These are phyloP conservation scores for Ampelocalamus luodianensis DNA, from an alignment of 176 grass and related monocot species.

Conservation along the genomic window DNA sequence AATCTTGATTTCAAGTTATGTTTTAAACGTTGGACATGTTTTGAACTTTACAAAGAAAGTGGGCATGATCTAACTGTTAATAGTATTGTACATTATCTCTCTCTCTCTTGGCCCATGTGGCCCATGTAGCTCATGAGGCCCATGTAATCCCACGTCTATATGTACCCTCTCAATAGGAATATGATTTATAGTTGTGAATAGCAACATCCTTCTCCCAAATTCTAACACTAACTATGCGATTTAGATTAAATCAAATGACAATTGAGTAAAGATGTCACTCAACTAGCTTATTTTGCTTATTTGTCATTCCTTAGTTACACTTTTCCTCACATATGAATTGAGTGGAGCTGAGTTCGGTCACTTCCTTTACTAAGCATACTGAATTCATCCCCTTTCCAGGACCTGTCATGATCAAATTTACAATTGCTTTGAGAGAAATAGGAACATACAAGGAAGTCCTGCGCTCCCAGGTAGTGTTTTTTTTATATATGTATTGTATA, in stretches of 20 bases:
- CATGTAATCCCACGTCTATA: too few relatives aligned
- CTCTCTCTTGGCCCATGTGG: too few relatives aligned
- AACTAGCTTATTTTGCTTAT: constrained; percentile 8
- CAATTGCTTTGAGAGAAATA: constrained; percentile 95
- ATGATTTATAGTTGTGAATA: too few relatives aligned
- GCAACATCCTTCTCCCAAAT: too few relatives aligned
- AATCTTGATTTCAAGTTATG: constrained; percentile 3
- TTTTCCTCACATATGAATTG: constrained; percentile 6
- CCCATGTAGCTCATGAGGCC: too few relatives aligned
- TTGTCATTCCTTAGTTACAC: constrained; percentile 10
- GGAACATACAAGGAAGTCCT: constrained; percentile 98
- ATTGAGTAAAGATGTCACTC: neutral
- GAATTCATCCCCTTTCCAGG: constrained; percentile 60
- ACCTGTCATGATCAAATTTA: constrained; percentile 96
- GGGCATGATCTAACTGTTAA: neutral
- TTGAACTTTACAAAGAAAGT: constrained; percentile 24
- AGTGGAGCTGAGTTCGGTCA: neutral
- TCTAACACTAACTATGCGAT: neutral
- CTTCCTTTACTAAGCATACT: constrained; percentile 39
- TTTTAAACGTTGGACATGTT: constrained; percentile 10
- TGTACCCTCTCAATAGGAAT: too few relatives aligned
- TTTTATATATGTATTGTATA: constrained; percentile 10
- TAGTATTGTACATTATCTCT: too few relatives aligned
- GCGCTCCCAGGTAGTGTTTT: constrained; percentile 78
- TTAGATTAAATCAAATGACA: neutral